phyloP scores from a whole-genome alignment of 2,329 filamentous ascomycete species.

The Alternaria dauci region DNA sequence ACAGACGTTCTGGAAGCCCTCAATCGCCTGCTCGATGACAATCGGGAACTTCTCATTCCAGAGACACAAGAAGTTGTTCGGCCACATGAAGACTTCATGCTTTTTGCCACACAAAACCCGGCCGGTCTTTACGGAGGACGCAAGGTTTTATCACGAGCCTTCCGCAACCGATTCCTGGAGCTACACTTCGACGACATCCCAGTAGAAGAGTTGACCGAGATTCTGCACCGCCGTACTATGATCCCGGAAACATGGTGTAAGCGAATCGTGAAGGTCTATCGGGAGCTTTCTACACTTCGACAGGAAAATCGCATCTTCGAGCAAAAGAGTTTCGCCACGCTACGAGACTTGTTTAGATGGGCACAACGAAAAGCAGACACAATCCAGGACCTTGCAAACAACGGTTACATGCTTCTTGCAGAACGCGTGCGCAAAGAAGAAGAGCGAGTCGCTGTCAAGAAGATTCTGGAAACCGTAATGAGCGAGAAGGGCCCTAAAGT shows the following conservation, averaged over 20 bases:
- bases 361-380: slow-evolving; percentile 84
- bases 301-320: slow-evolving; percentile 94
- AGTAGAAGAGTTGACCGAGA: slow-evolving; percentile 89
- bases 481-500: slow-evolving; percentile 67
- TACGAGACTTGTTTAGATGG: slow-evolving; percentile 96
- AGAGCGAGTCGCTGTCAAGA: slow-evolving; percentile 84
- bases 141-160: slow-evolving; percentile 91
- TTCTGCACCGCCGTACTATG: slow-evolving; percentile 85
- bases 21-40: slow-evolving; percentile 95
- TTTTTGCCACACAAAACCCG: slow-evolving; percentile 98
- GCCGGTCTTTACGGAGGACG: slow-evolving; percentile 93
- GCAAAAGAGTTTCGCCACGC: slow-evolving; percentile 95
- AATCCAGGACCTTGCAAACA: slow-evolving; percentile 85
- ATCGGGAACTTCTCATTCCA: slow-evolving; percentile 91
- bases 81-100: slow-evolving; percentile 94
- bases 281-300: slow-evolving; percentile 85
- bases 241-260: slow-evolving; percentile 91
- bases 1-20: slow-evolving; percentile 96
- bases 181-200: slow-evolving; percentile 98
- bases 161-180: slow-evolving; percentile 96
- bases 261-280: slow-evolving; percentile 92
- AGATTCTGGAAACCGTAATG: slow-evolving; percentile 89
- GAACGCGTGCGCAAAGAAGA: slow-evolving; percentile 93
- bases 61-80: slow-evolving; percentile 95
- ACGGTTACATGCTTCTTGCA: slow-evolving; percentile 95